Evolutionary conservation across 1,284 basidiomycete genomes (phyloP).

Genomic region (Tremellales sp.): DNA sequence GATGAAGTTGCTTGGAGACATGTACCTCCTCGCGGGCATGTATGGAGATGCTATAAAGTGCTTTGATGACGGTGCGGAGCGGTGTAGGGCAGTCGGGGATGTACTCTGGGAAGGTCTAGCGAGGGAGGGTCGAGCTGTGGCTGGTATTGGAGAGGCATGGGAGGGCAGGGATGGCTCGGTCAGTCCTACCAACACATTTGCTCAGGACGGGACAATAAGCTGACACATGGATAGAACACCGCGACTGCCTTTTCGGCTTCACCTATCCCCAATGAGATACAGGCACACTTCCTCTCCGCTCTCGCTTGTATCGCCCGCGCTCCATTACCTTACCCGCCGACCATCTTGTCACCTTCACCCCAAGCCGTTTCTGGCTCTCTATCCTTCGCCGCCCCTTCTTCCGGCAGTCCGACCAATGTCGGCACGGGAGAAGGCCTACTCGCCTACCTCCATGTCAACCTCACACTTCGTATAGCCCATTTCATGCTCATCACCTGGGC

Average conservation of each 20-base stretch:
- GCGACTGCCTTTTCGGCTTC: slow-evolving; percentile 37
- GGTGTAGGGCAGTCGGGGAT: slow-evolving; percentile 70
- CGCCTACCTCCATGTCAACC: slow-evolving; percentile 39
- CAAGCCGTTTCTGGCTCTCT: slow-evolving; percentile 25
- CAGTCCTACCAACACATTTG: slow-evolving; percentile 15
- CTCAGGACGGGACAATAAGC: background rate
- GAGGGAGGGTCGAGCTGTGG: slow-evolving; percentile 74
- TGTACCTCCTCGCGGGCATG: slow-evolving; percentile 77
- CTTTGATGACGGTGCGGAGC: slow-evolving; percentile 74
- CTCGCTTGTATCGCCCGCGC: slow-evolving; percentile 34
- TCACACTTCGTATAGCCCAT: slow-evolving; percentile 42
- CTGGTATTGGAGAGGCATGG: slow-evolving; percentile 77
- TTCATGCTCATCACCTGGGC: slow-evolving; percentile 68
- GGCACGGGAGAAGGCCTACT: slow-evolving; percentile 45
- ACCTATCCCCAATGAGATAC: slow-evolving; percentile 40
- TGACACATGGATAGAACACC: slow-evolving; percentile 18
- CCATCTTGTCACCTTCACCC: slow-evolving; percentile 33
- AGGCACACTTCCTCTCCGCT: slow-evolving; percentile 36
- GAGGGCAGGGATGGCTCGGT: slow-evolving; percentile 65
- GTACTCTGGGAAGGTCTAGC: slow-evolving; percentile 79
- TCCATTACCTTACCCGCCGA: slow-evolving; percentile 38
- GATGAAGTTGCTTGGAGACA: slow-evolving; percentile 81
- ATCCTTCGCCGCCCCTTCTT: slow-evolving; percentile 19
- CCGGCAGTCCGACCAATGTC: slow-evolving; percentile 11
- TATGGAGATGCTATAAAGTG: slow-evolving; percentile 73